Evolutionary conservation across 179 eudicot genomes (phyloP), one percentile per base, ranked within the genome.

Genomic region (Patellifolia procumbens): DNA sequence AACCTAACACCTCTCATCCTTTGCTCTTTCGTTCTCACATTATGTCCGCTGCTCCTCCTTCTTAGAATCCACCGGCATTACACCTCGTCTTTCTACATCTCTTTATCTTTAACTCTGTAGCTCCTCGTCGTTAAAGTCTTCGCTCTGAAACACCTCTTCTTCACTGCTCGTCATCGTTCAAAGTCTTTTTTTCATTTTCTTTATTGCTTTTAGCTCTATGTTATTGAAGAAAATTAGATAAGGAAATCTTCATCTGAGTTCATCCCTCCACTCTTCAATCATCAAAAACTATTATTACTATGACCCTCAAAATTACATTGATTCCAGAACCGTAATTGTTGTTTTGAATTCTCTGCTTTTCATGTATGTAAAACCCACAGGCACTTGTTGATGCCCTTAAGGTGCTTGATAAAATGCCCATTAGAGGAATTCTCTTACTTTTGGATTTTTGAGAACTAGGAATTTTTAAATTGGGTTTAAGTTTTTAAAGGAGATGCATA

Each of bases 391-490:
- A 87, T 62, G 97, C 97, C 68, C 75, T 77, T 24, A 91, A 88
- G 85, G 72, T 94, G 98, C 90, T 94, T 75, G 93, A 92, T 75
- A 83, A 82, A 72, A 92, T 94, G 92, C 90, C 92, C 22, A 51
- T 81, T 62, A 94, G 80, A 81, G 98, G 96, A 94, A 94, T 55
- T 78, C 94, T 13, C 65, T 92, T 16, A 81, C 92, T 61, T 87
- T 89, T 1, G 89, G 91, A 29, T 81, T 83, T 80, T 77, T 86
- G 31, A 79, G 82, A 28, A 78, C 61, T 68, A 88, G 91, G 79
- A 74, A 80, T 2, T 78, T 88, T 39, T 63, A 65, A 35, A 51
- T 35, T 62, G 97, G 98, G 17, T 88, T 92, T 78, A 73, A 63
- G 83, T 85, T 59, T 83, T 90, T 92, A 66, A 89, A 51, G 75